Evolutionary conservation across 2,329 filamentous ascomycete genomes (phyloP), one percentile per base, ranked within the genome.

Genomic region (Beauveria scarabaeidicola): DNA sequence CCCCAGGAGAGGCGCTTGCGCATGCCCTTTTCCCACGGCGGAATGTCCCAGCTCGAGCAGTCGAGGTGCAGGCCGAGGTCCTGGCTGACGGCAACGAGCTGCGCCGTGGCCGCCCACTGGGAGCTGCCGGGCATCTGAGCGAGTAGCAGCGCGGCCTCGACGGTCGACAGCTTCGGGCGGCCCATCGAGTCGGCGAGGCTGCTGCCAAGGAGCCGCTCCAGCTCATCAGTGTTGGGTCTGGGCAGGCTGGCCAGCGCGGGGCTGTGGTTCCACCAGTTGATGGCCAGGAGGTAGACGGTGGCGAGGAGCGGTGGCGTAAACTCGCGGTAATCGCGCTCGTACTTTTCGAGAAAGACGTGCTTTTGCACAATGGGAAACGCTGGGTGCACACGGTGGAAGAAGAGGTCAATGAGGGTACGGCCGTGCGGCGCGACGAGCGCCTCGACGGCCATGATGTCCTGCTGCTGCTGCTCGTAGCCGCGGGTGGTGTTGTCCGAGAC

Each of bases 31-130:
- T 96, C 91, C 91, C 91, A 96, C 0, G 81, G 80, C 29, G 91
- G 90, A 58, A 96, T 93, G 63, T 90, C 90, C 92, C 92, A 96
- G 56, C 80, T 79, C 5, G 87, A 84, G 74, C 91, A 96, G 73
- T 96, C 91, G 44, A 96, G 84, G 70, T 97, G 91, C 43, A 97
- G 77, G 51, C 92, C 92, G 3, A 97, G 80, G 71, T 96, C 91
- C 71, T 96, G 91, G 1, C 84, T 88, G 46, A 94, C 86, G 23
- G 91, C 91, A 9, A 96, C 90, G 21, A 96, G 76, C 69, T 96
- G 91, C 4, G 90, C 90, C 1, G 91, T 96, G 61, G 93, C 78
- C 1, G 89, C 88, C 84, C 91, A 93, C 56, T 91, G 88, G 66
- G 90, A 88, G 11, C 87, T 86, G 65, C 90, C 87, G 7, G 88